Base-by-base conservation (phyloP, 2,329 filamentous ascomycete genomes). In the Aspergillus nomiae region DNA sequence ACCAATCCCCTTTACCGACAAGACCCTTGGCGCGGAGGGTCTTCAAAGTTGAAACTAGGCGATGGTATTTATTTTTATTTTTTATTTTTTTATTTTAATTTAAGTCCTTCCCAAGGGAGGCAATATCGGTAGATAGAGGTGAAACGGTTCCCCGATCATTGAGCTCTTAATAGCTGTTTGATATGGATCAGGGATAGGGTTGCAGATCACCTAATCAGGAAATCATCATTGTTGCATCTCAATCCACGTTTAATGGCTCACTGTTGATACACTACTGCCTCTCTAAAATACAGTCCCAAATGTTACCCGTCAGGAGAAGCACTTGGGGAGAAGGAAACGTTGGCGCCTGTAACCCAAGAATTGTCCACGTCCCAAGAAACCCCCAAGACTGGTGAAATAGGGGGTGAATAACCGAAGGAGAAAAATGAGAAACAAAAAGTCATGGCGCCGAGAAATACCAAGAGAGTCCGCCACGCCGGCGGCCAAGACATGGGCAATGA, bases 381-480 rank as follows among this genome's bases (percentile, higher is more conserved):
- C 43, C 21, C 45, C 55, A 26, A 56, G 54, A 34, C 54, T 11
- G 26, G 34, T 30, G 55, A 53, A 60, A 64, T 50, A 56, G 34
- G 62, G 58, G 51, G 54, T 26, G 55, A 50, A 65, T 59, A 46
- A 41, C 53, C 53, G 54, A 62, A 65, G 38, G 59, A 36, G 55
- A 60, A 63, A 56, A 61, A 51, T 54, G 55, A 58, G 32, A 64
- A 54, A 56, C 48, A 59, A 59, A 67, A 64, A 66, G 63, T 64
- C 72, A 71, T 72, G 73, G 69, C 74, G 73, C 74, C 74, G 67
- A 75, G 70, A 71, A 70, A 72, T 72, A 70, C 72, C 71, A 74
- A 74, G 70, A 64, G 60, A 50, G 61, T 63, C 68, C 72, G 64
- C 69, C 69, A 63, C 63, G 62, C 63, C 66, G 62, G 59, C 63